These are phyloP conservation scores for Calamus simplicifolius DNA, from an alignment of 176 grass and related monocot genomes.

Conservation along the genomic window DNA sequence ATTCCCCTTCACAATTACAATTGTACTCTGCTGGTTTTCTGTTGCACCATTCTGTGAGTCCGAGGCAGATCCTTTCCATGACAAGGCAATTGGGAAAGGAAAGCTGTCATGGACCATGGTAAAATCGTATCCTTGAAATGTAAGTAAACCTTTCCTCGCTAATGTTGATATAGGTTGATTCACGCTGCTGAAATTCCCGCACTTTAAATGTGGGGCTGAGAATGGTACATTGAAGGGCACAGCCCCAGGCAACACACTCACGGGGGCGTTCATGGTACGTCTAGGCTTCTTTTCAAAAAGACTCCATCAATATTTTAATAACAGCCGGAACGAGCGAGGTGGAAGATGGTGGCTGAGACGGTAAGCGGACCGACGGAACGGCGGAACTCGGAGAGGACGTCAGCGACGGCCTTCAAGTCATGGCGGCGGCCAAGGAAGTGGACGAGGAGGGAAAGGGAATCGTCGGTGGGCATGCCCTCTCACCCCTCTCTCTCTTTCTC, in stretches of 20 bases:
- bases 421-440: no score
- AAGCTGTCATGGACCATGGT: slow-evolving; percentile 61
- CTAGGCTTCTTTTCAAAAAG: slow-evolving; percentile 72
- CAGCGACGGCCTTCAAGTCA: no score
- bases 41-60: slow-evolving; percentile 40
- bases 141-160: no score
- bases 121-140: no score
- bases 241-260: slow-evolving; percentile 79
- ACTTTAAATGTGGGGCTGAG: slow-evolving; percentile 97
- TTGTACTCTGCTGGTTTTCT: slow-evolving; percentile 27
- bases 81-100: slow-evolving; percentile 69
- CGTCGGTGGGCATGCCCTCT: no score
- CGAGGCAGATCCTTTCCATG: slow-evolving; percentile 42
- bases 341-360: no score
- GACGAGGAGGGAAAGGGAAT: no score
- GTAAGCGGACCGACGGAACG: no score
- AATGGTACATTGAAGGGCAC: slow-evolving; percentile 80
- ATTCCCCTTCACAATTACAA: slow-evolving; percentile 66
- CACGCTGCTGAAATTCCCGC: slow-evolving; percentile 49
- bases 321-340: slow-evolving; percentile 71
- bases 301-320: slow-evolving; percentile 60
- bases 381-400: no score
- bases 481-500: no score
- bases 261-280: slow-evolving; percentile 88
- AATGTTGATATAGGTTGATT: no score